Evolutionary conservation across 2,329 filamentous ascomycete genomes (phyloP).

Genomic region (Fusarium protoensiforme): DNA sequence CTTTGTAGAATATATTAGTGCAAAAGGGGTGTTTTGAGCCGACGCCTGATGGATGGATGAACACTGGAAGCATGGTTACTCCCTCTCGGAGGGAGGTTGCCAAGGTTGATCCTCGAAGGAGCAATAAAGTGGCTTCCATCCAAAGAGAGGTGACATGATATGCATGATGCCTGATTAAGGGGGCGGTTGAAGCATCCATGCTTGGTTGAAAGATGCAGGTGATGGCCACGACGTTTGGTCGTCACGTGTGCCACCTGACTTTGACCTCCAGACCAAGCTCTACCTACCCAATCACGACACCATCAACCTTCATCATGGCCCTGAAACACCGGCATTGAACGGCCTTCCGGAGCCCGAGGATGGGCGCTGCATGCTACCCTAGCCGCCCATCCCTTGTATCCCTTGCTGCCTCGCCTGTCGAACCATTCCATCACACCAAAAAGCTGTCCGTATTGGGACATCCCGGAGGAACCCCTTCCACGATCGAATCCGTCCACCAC

Average conservation of each 20-base stretch:
- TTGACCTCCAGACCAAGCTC: background rate
- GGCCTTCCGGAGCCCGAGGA: background rate
- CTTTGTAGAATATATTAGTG: conserved; percentile 37
- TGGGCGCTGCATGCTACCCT: conserved; percentile 2
- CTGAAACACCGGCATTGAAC: background rate
- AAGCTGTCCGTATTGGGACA: conserved; percentile 35
- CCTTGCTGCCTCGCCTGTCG: conserved; percentile 11
- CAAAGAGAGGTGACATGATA: background rate
- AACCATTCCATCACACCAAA: conserved; percentile 11
- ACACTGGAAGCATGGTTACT: background rate
- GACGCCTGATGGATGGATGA: background rate
- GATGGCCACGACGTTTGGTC: background rate
- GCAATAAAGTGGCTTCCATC: background rate
- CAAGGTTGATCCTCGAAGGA: background rate
- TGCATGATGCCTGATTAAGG: background rate
- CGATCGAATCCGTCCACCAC: conserved; percentile 29
- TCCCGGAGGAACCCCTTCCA: conserved; percentile 39
- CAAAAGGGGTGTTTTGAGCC: conserved; percentile 2
- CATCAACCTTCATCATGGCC: background rate
- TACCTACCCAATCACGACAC: background rate
- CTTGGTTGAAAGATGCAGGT: background rate
- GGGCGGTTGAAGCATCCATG: background rate
- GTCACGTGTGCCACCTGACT: conserved; percentile 29
- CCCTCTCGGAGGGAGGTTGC: background rate
- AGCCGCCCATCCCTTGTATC: conserved; percentile 10